Percentiles rank a stretch among this genome's conserved stretches.
Conservation (phyloP, 108 stramenopile genomes). For the Cylindrotheca closterium region DNA sequence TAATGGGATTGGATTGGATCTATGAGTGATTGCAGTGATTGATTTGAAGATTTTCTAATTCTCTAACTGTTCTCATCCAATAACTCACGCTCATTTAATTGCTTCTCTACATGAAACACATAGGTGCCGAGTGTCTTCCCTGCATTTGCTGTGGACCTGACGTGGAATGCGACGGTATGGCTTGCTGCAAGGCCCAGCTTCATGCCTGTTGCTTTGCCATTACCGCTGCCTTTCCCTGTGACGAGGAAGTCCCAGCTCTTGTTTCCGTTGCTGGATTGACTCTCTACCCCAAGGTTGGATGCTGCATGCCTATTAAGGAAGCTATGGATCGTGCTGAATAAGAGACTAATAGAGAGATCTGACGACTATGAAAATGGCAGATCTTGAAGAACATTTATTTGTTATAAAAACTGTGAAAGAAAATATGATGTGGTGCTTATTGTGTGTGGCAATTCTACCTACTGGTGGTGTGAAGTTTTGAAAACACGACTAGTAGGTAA, state of each 20-base stretch:
- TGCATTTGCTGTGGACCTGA: constrained; percentile 20
- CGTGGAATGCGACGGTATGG: constrained; percentile 46
- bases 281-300: constrained; percentile 61
- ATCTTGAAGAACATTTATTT: too few relatives aligned
- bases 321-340: constrained; percentile 21
- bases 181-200: constrained; percentile 46
- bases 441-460: too few relatives aligned
- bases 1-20: too few relatives aligned
- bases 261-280: constrained; percentile 49
- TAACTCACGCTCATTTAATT: neutral
- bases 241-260: constrained; percentile 75
- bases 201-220: constrained; percentile 60
- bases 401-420: too few relatives aligned
- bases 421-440: too few relatives aligned
- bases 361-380: too few relatives aligned
- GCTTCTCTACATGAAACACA: neutral
- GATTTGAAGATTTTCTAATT: neutral
- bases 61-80: neutral
- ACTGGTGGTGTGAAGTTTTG: too few relatives aligned
- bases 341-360: too few relatives aligned
- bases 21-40: neutral
- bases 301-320: constrained; percentile 44
- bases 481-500: too few relatives aligned
- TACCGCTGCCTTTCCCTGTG: constrained; percentile 68
- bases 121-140: constrained; percentile 15